Evolutionary conservation across 2,329 filamentous ascomycete species (phyloP).

Genomic region (Colletotrichum paranaense): DNA sequence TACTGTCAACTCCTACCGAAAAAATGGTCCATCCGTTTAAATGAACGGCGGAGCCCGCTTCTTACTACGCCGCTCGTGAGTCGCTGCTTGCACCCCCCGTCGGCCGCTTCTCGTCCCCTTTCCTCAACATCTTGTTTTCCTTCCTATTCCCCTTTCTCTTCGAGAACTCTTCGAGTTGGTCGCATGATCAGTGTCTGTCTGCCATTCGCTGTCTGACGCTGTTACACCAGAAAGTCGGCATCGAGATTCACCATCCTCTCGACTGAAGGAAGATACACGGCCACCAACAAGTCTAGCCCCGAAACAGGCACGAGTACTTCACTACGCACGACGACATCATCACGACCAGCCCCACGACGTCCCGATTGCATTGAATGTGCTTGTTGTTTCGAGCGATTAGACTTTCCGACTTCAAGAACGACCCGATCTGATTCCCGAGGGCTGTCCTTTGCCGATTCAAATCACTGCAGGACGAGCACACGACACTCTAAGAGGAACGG

Average conservation of each 20-base stretch:
- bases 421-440: background rate
- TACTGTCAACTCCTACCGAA: background rate
- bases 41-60: slow-evolving; percentile 29
- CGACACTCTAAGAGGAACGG: background rate
- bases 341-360: background rate
- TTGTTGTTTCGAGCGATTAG: background rate
- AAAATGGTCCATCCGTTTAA: slow-evolving; percentile 30
- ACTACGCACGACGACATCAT: background rate
- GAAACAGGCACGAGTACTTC: background rate
- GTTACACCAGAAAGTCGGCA: background rate
- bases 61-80: background rate
- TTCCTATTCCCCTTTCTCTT: background rate
- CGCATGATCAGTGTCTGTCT: background rate
- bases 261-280: background rate
- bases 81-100: background rate
- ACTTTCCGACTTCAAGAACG: background rate
- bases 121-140: background rate
- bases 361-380: background rate
- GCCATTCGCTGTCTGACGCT: background rate
- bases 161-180: background rate
- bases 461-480: background rate
- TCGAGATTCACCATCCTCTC: background rate
- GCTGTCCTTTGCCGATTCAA: background rate
- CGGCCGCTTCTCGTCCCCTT: background rate
- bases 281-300: background rate